Evolutionary conservation across 306 rosid species (phyloP).

Genomic region (Quercus rubra): DNA sequence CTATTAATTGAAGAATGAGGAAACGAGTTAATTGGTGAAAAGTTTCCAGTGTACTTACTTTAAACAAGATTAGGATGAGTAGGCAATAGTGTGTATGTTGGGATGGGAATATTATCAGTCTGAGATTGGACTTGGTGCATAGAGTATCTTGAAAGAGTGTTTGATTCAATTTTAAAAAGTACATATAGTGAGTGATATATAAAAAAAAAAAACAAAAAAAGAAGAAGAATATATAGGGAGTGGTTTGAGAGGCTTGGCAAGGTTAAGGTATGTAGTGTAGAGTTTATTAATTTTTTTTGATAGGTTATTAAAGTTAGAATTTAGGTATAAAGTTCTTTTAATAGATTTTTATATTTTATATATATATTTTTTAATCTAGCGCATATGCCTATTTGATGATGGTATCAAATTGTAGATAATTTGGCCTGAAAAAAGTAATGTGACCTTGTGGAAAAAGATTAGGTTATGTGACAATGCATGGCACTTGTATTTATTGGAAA

Average conservation of each 20-base stretch:
- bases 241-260: not conserved
- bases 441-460: not conserved
- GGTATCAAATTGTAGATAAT: not conserved
- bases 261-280: not conserved
- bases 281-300: not conserved
- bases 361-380: not conserved
- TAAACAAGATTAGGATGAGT: not conserved
- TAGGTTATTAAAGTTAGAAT: not conserved
- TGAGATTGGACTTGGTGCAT: not conserved
- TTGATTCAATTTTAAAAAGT: not conserved
- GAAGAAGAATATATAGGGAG: not conserved
- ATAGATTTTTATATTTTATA: slow-evolving; percentile 4
- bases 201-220: too few species aligned
- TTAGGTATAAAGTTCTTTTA: not conserved
- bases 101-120: not conserved
- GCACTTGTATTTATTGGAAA: not conserved
- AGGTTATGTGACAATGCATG: not conserved
- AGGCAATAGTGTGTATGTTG: not conserved
- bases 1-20: not conserved
- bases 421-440: not conserved
- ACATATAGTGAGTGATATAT: not conserved
- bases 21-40: not conserved
- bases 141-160: not conserved
- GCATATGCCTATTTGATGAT: not conserved
- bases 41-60: not conserved